Conservation (phyloP, 495 filamentous ascomycete species). For the Aspergillus funiculosus region DNA sequence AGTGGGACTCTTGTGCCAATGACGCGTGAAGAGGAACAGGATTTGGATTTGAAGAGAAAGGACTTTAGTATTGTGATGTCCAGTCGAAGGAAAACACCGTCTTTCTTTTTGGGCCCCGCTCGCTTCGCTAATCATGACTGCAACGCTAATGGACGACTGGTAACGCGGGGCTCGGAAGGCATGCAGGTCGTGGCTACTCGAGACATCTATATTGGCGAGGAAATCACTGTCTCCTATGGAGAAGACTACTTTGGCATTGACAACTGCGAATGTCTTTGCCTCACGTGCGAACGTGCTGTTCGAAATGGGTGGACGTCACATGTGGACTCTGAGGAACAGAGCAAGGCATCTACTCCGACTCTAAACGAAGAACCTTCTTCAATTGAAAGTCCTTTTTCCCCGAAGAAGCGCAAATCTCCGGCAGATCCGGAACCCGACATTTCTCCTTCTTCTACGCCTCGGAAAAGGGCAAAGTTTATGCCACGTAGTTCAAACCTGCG, state of each 20-base stretch:
- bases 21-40: slow-evolving; percentile 80
- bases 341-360: slow-evolving; percentile 35
- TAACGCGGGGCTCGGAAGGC: slow-evolving; percentile 73
- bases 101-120: slow-evolving; percentile 88
- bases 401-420: slow-evolving; percentile 42
- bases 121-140: slow-evolving; percentile 98
- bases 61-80: slow-evolving; percentile 98
- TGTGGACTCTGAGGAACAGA: slow-evolving; percentile 33
- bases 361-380: slow-evolving; percentile 26
- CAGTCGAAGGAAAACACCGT: slow-evolving; percentile 78
- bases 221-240: slow-evolving; percentile 93
- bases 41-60: slow-evolving; percentile 67
- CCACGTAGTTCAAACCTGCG: slow-evolving; percentile 37
- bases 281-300: slow-evolving; percentile 70
- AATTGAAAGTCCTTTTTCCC: slow-evolving; percentile 12
- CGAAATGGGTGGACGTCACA: slow-evolving; percentile 73
- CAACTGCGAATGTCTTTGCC: slow-evolving; percentile 92
- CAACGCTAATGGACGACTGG: slow-evolving; percentile 80
- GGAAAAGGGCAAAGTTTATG: slow-evolving; percentile 35
- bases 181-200: slow-evolving; percentile 79
- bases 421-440: slow-evolving; percentile 34
- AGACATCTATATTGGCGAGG: slow-evolving; percentile 80
- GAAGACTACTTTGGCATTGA: slow-evolving; percentile 93
- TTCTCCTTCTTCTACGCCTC: slow-evolving; percentile 29
- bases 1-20: slow-evolving; percentile 83